These are phyloP conservation scores for Testicularia cyperi DNA, from an alignment of 1,284 basidiomycete genomes.

Conservation along the genomic window DNA sequence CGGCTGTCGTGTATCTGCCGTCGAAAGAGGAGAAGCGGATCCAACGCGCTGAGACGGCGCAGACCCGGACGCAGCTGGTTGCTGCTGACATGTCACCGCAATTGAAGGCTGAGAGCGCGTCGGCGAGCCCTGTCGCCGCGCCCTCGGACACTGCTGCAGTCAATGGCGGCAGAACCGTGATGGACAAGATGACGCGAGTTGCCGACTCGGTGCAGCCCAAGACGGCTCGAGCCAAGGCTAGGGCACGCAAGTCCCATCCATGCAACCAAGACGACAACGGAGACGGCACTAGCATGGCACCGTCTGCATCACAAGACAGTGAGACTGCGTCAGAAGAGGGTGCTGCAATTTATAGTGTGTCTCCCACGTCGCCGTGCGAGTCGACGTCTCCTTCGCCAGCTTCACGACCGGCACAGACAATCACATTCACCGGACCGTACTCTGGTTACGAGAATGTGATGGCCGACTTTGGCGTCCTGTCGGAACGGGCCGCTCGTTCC, in stretches of 20 bases:
- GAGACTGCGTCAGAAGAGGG: not conserved
- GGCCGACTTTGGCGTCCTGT: conserved; percentile 21
- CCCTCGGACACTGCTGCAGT: not conserved
- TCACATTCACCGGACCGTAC: conserved; percentile 1
- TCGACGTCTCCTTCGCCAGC: conserved; percentile 6
- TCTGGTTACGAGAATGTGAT: conserved; percentile 30
- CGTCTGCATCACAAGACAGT: too few species aligned
- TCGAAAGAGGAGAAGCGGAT: conserved; percentile 32
- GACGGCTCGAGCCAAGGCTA: conserved; percentile 23
- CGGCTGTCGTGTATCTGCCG: conserved; percentile 19
- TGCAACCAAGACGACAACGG: not conserved
- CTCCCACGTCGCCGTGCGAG: not conserved
- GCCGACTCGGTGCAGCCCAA: conserved; percentile 31
- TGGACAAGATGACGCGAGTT: conserved; percentile 36
- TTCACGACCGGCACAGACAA: not conserved
- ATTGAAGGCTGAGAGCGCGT: conserved; percentile 19
- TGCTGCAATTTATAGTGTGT: not conserved
- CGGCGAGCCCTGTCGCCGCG: conserved; percentile 2
- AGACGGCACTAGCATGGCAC: too few species aligned
- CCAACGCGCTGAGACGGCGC: conserved; percentile 21
- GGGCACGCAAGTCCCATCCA: conserved; percentile 3
- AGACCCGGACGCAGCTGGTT: too few species aligned
- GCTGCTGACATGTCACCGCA: too few species aligned
- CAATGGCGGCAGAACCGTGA: too few species aligned
- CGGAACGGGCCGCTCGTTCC: conserved; percentile 16